Base-by-base conservation (phyloP, 495 filamentous ascomycete species). In the Penicillium psychrofluorescens region DNA sequence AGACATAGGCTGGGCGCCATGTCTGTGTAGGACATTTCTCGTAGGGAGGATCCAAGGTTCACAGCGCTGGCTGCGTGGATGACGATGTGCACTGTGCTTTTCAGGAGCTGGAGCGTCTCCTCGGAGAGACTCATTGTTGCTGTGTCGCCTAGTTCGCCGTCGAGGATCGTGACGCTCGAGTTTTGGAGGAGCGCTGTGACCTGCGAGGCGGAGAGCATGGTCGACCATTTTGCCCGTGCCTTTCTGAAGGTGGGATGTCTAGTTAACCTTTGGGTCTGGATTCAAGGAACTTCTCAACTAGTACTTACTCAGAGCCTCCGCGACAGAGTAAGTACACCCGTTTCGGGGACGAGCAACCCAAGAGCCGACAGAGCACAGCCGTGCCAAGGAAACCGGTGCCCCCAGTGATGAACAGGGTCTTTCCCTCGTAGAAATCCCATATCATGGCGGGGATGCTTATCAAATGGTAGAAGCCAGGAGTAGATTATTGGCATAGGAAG, bases 81-180 rank as follows among this genome's bases (percentile, higher is more conserved):
- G 11, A 59, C 32, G 28, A 59, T 44, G 36, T 59, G 56, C 0
- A 59, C 56, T 28, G 43, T 54, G 33, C 22, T 37, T 29, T 59
- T 59, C 12, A 59, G 39, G 50, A 59, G 56, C 31, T 59, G 56
- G 0, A 59, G 22, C 10, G 39, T 40, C 0, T 50, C 45, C 14
- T 59, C 53, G 10, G 50, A 36, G n/a, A 59, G 43, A 39, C 46
- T 28, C 56, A 59, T 59, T 15, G 50, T 59, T n/a, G 56, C 53
- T 0, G 56, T 59, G 15, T 59, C 43, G 11, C 56, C 56, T 12
- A 59, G 13, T 38, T 59, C 56, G 22, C 56, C 56, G 29, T 59
- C 56, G 15, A 59, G 38, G 28, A 59, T 42, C 0, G 53, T 59
- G 22, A 59, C 41, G 27, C 45, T 15, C 2, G 46, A 13, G 43